Evolutionary conservation across 2,329 filamentous ascomycete species (phyloP), one percentile per base, ranked within the genome.

Genomic region (Venturia oleaginea): DNA sequence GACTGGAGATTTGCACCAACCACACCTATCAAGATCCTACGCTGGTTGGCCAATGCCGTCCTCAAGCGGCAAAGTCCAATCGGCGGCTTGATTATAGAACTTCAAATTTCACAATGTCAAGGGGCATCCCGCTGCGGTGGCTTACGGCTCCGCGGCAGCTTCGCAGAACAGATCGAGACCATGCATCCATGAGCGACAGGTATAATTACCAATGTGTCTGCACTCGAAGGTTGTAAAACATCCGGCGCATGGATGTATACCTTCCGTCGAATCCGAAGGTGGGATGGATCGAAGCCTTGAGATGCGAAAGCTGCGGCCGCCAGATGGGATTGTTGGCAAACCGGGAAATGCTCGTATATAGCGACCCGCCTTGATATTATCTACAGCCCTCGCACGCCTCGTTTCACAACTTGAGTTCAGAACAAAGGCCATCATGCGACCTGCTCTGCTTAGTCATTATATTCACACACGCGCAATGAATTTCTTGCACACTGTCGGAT

Each of bases 301-400:
- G 51, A 57, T 57, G 51, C 27, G 27, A 57, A 57, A 57, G 27
- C 19, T 57, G 51, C 27, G 51, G 51, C 27, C 30, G 51, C 46
- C 3, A 57, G 46, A 51, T 57, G 51, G 51, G 15, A 34, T 57
- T 57, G 27, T 57, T 32, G 51, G 27, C 34, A 57, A 48, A 34
- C 51, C 51, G 51, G 51, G 51, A 34, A 57, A n/a, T 57, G 51
- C 51, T 57, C 51, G 30, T 57, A 34, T 34, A 37, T 34, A 57
- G 30, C 51, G 19, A 22, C 15, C 27, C 34, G 27, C 51, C 51
- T 34, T 37, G 51, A 30, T 57, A 10, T n/a, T 34, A 34, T 32
- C 34, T 34, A 57, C 51, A n/a, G 30, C 51, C 51, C 51, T 57
- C 48, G 24, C 48, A 13, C 24, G 24, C 24, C 48, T 55, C 30